Conservation (phyloP, 768 basidiomycete species). For the Lactifluus pinguis region DNA sequence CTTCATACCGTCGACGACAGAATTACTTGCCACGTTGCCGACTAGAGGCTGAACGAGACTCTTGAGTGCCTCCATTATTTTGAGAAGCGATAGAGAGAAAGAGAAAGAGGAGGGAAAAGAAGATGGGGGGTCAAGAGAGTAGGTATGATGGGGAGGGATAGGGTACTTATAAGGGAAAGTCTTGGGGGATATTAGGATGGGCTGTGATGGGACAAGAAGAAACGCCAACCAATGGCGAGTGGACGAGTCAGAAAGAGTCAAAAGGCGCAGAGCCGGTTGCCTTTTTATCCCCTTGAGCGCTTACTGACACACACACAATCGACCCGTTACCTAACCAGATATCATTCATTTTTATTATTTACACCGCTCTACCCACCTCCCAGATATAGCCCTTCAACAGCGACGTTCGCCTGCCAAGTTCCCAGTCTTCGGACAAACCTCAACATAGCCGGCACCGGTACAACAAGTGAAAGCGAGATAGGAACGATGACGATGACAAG, state of each 20-base stretch:
- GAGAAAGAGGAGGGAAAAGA: neutral
- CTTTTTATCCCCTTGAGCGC: conserved; percentile 16
- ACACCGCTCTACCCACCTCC: conserved; percentile 26
- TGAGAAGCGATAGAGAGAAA: neutral
- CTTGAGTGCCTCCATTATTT: conserved; percentile 19
- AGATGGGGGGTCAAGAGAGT: neutral
- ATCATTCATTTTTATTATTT: neutral
- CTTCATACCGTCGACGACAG: conserved; percentile 83
- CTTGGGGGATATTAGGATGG: conserved; percentile 14
- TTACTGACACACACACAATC: neutral
- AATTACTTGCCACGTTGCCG: conserved; percentile 26
- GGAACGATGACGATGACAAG: conserved; percentile 47
- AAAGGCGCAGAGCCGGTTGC: conserved; percentile 6
- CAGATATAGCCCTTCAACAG: conserved; percentile 58
- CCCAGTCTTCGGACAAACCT: conserved; percentile 58
- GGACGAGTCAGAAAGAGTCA: neutral
- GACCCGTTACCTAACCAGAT: neutral
- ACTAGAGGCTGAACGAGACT: conserved; percentile 20
- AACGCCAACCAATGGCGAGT: neutral
- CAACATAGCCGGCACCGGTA: conserved; percentile 62
- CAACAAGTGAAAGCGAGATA: conserved; percentile 45
- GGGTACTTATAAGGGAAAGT: neutral
- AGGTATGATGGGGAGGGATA: neutral
- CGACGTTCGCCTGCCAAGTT: conserved; percentile 77
- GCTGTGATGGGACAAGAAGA: conserved; percentile 1